phyloP scores from a whole-genome alignment of 2,329 filamentous ascomycete genomes.

The Ophiocordyceps camponoti-leonardi region DNA sequence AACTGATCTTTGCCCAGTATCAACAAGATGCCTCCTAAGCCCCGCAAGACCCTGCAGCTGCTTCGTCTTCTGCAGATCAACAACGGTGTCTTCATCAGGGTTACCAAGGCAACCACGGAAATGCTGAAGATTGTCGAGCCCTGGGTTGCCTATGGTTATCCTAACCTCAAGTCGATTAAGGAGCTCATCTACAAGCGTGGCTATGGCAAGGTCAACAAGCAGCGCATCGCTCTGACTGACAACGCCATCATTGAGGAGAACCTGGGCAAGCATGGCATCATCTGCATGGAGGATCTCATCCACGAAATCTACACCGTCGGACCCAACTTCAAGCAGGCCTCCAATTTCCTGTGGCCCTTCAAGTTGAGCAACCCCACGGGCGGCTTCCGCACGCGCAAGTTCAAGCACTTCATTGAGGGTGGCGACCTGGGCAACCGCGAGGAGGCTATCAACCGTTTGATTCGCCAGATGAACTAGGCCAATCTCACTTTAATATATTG shows the following conservation, averaged over 20 bases:
- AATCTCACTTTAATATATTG: not conserved
- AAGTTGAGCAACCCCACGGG: conserved; percentile 98
- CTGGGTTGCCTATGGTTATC: conserved; percentile 98
- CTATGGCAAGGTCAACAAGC: conserved; percentile 98
- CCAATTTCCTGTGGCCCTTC: conserved; percentile 99
- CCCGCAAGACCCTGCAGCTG: conserved; percentile 98
- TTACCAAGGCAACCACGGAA: conserved; percentile 95
- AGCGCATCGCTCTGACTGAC: conserved; percentile 90
- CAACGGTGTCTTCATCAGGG: conserved; percentile 95
- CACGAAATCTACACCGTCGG: conserved; percentile 98
- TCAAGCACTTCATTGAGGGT: conserved; percentile 97
- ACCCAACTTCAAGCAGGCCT: conserved; percentile 98
- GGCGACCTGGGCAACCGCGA: conserved; percentile 98
- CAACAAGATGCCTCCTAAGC: conserved; percentile 99
- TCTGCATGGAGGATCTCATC: conserved; percentile 98
- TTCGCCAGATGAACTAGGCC: conserved; percentile 93
- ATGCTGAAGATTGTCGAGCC: conserved; percentile 98
- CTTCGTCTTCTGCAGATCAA: conserved; percentile 99
- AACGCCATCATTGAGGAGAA: conserved; percentile 94
- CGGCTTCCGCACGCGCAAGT: conserved; percentile 92
- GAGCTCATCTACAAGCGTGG: conserved; percentile 99
- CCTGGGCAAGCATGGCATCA: conserved; percentile 96
- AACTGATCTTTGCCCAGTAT: conserved; percentile 43
- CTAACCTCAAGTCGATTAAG: conserved; percentile 97
- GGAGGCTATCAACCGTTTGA: conserved; percentile 90